phyloP scores from a whole-genome alignment of 768 basidiomycete genomes.

The Kwoniella mangroviensis region DNA sequence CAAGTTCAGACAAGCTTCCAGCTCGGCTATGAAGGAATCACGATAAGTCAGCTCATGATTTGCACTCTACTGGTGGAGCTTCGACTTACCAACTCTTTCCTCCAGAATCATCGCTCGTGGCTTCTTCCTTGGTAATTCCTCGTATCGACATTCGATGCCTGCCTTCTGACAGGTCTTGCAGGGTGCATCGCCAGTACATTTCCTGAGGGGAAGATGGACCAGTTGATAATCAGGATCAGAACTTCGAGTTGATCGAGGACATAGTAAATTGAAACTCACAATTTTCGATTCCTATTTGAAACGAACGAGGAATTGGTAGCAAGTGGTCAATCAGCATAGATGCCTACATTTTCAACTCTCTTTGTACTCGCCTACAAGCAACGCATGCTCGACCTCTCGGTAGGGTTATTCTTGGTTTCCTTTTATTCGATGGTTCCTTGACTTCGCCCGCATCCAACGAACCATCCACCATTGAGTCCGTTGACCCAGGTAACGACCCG shows the following conservation, averaged over 20 bases:
- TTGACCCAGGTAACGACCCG: constrained; percentile 25
- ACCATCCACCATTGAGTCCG: constrained; percentile 17
- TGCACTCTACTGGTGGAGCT: background rate
- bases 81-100: constrained; percentile 46
- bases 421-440: constrained; percentile 19
- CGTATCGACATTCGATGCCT: constrained; percentile 41
- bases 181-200: constrained; percentile 48
- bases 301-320: no score
- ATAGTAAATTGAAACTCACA: constrained; percentile 29
- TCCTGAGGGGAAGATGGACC: constrained; percentile 20
- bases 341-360: background rate
- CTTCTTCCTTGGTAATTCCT: constrained; percentile 39
- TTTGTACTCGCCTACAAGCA: constrained; percentile 33
- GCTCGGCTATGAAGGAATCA: constrained; percentile 14
- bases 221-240: background rate
- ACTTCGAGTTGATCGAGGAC: no score
- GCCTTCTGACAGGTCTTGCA: constrained; percentile 43
- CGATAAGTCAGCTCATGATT: background rate
- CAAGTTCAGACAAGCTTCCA: constrained; percentile 20
- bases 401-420: constrained; percentile 44
- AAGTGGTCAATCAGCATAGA: no score
- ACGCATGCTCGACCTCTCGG: constrained; percentile 46
- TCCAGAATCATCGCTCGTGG: constrained; percentile 42
- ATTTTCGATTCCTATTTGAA: constrained; percentile 38
- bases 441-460: constrained; percentile 7